phyloP scores from a whole-genome alignment of 2,329 filamentous ascomycete species.

The Alternaria viburni region DNA sequence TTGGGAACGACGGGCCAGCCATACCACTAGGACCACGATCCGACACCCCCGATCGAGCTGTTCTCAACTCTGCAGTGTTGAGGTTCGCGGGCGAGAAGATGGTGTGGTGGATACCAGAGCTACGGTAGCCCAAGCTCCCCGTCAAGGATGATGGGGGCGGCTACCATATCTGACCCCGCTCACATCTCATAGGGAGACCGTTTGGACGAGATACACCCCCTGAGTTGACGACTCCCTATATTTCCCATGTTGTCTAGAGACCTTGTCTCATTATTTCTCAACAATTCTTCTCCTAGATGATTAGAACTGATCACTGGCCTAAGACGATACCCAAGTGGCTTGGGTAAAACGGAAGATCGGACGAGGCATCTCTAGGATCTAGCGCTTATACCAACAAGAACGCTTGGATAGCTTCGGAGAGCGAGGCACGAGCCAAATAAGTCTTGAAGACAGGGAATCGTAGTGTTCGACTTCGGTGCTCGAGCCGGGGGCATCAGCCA shows the following conservation, averaged over 20 bases:
- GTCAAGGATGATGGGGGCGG: constrained; percentile 25
- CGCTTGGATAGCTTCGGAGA: neutral
- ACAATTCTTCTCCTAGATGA: constrained; percentile 23
- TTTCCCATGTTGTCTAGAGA: constrained; percentile 4
- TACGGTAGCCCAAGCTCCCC: constrained; percentile 26
- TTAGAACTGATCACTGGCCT: constrained; percentile 14
- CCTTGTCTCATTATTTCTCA: constrained; percentile 19
- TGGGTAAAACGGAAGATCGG: neutral
- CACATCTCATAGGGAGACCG: constrained; percentile 14
- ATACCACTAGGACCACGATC: constrained; percentile 10
- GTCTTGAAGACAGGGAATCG: constrained; percentile 11
- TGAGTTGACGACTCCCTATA: constrained; percentile 6
- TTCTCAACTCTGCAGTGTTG: constrained; percentile 15
- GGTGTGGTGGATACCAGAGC: constrained; percentile 20
- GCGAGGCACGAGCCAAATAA: constrained; percentile 4
- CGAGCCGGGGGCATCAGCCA: constrained; percentile 12
- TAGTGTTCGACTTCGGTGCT: constrained; percentile 7
- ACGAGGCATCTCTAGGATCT: constrained; percentile 2
- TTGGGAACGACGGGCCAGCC: neutral
- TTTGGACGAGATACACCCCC: constrained; percentile 19
- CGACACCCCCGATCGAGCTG: constrained; percentile 23
- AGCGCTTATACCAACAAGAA: neutral
- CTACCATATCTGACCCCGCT: constrained; percentile 20
- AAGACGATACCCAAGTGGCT: neutral
- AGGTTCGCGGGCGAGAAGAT: constrained; percentile 12